Evolutionary conservation across 2,329 filamentous ascomycete species (phyloP).

Genomic region (Sclerotinia trifoliorum): DNA sequence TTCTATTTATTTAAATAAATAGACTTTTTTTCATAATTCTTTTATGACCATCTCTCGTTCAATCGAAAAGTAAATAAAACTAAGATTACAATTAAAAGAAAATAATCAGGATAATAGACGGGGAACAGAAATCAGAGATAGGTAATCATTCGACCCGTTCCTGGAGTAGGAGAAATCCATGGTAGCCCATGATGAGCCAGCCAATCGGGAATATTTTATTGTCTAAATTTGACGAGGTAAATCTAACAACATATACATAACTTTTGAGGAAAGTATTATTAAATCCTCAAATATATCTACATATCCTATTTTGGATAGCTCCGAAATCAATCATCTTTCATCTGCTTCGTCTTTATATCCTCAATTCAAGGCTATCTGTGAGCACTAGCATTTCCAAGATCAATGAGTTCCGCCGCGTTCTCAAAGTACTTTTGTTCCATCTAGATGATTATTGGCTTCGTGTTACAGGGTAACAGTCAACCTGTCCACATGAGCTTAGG

Average conservation of each 20-base stretch:
- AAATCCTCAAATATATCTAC: background rate
- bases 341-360: constrained; percentile 44
- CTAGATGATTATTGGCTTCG: constrained; percentile 54
- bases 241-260: constrained; percentile 47
- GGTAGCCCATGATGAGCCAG: no score
- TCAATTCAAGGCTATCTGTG: constrained; percentile 61
- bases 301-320: constrained; percentile 53
- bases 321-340: constrained; percentile 57
- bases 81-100: background rate
- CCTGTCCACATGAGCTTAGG: no score
- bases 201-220: background rate
- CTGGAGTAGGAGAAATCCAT: no score
- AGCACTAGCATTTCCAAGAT: constrained; percentile 51
- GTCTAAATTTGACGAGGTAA: background rate
- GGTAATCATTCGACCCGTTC: no score
- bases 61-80: background rate
- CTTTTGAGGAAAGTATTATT: constrained; percentile 46
- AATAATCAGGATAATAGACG: background rate
- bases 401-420: constrained; percentile 51
- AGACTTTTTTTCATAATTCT: no score
- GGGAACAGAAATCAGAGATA: no score
- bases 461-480: no score
- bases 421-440: constrained; percentile 58
- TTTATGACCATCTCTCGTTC: no score
- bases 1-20: no score